Percentiles rank a stretch among this genome's conserved stretches.
Evolutionary conservation across 108 stramenopile species (phyloP).

Genomic region (Fistulifera pelliculosa): DNA sequence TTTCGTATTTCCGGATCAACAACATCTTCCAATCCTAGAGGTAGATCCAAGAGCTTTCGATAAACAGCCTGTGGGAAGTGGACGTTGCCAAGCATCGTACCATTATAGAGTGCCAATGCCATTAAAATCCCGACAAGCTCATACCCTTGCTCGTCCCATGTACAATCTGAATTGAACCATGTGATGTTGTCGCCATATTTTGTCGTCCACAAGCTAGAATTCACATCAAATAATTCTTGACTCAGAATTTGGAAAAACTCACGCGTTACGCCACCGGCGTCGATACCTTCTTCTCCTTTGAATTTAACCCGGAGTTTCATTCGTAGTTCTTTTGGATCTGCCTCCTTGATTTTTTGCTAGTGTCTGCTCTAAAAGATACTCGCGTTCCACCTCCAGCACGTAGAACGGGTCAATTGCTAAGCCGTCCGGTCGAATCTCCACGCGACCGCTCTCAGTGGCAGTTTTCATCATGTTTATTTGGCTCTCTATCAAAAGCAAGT

Average conservation of each 20-base stretch:
- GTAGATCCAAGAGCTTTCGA: conserved; percentile 70
- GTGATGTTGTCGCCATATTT: conserved; percentile 51
- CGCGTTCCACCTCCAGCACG: conserved; percentile 58
- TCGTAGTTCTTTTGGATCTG: conserved; percentile 50
- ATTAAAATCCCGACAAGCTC: conserved; percentile 77
- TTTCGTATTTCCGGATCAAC: conserved; percentile 68
- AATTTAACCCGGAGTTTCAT: conserved; percentile 73
- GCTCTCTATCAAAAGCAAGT: conserved; percentile 56
- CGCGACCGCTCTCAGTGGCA: conserved; percentile 20
- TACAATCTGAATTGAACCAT: conserved; percentile 86
- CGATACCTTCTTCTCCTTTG: conserved; percentile 89
- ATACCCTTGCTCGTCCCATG: conserved; percentile 74
- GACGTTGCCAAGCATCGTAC: conserved; percentile 77
- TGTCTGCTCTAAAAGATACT: conserved; percentile 56
- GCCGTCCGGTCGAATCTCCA: conserved; percentile 20
- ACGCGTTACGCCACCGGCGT: conserved; percentile 92
- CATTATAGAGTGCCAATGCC: conserved; percentile 87
- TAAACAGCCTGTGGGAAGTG: conserved; percentile 81
- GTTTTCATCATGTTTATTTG: conserved; percentile 58
- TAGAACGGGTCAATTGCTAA: conserved; percentile 52
- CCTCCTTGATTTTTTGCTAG: conserved; percentile 39
- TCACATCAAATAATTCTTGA: conserved; percentile 75
- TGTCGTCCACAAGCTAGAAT: conserved; percentile 79
- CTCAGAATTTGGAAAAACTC: conserved; percentile 91
- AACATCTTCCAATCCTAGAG: conserved; percentile 74